Conservation (phyloP, 352 stramenopile species). For the Pilasporangium apinafurcum region DNA sequence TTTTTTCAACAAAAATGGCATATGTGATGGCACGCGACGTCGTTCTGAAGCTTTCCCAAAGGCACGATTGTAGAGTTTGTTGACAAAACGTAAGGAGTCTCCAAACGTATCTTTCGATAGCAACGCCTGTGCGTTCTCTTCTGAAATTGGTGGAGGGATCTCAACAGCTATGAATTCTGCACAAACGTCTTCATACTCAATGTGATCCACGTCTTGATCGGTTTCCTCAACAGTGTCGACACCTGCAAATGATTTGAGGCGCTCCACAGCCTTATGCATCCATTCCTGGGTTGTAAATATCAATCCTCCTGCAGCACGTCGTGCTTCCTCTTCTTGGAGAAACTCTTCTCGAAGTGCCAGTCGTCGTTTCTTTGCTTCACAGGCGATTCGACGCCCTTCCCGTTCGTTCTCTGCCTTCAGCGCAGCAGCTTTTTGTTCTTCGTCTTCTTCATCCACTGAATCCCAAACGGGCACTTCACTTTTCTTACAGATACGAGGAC, state of each 20-base stretch:
- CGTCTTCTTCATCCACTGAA: neutral
- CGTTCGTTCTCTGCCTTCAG: conserved; percentile 32
- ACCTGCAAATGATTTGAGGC: conserved; percentile 24
- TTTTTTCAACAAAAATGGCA: conserved; percentile 92
- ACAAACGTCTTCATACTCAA: conserved; percentile 74
- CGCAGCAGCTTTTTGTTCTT: neutral
- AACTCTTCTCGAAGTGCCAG: conserved; percentile 19
- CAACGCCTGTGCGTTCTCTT: conserved; percentile 39
- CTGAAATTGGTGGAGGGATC: conserved; percentile 11
- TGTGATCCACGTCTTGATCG: conserved; percentile 43
- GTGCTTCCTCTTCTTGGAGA: conserved; percentile 14
- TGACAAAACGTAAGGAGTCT: conserved; percentile 89
- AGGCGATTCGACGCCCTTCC: conserved; percentile 56
- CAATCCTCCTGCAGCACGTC: conserved; percentile 7
- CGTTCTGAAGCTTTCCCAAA: conserved; percentile 73
- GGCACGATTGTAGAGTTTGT: conserved; percentile 87
- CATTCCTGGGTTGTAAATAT: conserved; percentile 4
- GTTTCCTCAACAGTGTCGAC: conserved; percentile 31
- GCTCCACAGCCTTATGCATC: conserved; percentile 5
- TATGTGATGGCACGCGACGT: conserved; percentile 90
- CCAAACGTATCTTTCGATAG: conserved; percentile 89
- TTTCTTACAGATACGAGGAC: conserved; percentile 29
- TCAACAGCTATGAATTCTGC: conserved; percentile 9
- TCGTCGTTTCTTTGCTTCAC: conserved; percentile 51
- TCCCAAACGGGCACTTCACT: conserved; percentile 34